A percentile compares a stretch with the other conserved stretches of the same genome.
phyloP scores from a whole-genome alignment of 2,329 filamentous ascomycete genomes.

The Scedosporium aurantiacum region DNA sequence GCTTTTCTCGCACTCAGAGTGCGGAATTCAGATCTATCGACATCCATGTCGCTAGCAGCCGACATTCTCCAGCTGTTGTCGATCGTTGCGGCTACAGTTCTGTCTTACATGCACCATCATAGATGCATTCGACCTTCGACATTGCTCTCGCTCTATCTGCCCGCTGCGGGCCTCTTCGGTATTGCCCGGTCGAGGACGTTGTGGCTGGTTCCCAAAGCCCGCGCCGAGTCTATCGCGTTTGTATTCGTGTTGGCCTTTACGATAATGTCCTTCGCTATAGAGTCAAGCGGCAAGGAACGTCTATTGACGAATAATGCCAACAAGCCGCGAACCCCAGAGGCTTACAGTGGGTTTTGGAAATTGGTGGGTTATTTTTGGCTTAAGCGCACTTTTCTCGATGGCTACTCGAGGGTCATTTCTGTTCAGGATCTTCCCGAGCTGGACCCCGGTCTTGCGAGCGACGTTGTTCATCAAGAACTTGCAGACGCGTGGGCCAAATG shows the following conservation, averaged over 20 bases:
- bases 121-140: constrained; percentile 15
- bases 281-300: constrained; percentile 13
- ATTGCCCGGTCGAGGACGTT: constrained; percentile 12
- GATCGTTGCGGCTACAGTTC: constrained; percentile 6
- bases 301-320: constrained; percentile 5
- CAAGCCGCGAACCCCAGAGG: constrained; percentile 9
- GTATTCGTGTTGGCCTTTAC: constrained; percentile 9
- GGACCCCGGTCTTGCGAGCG: constrained; percentile 11
- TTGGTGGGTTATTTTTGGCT: constrained; percentile 15
- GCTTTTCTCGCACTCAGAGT: constrained; percentile 11
- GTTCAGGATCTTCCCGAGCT: constrained; percentile 13
- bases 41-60: constrained; percentile 11
- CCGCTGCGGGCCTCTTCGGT: constrained; percentile 10
- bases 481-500: background rate
- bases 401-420: constrained; percentile 13
- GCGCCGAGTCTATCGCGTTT: constrained; percentile 3
- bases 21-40: constrained; percentile 5
- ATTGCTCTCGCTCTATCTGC: constrained; percentile 14
- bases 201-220: constrained; percentile 10
- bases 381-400: constrained; percentile 9
- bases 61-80: constrained; percentile 12
- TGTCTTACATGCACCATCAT: constrained; percentile 14
- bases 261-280: constrained; percentile 10
- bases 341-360: constrained; percentile 14
- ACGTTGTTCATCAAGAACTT: constrained; percentile 8